A percentile compares a stretch with the other conserved stretches of the same genome.
phyloP scores from a whole-genome alignment of 2,329 filamentous ascomycete species.

The Microsporum ferrugineum region DNA sequence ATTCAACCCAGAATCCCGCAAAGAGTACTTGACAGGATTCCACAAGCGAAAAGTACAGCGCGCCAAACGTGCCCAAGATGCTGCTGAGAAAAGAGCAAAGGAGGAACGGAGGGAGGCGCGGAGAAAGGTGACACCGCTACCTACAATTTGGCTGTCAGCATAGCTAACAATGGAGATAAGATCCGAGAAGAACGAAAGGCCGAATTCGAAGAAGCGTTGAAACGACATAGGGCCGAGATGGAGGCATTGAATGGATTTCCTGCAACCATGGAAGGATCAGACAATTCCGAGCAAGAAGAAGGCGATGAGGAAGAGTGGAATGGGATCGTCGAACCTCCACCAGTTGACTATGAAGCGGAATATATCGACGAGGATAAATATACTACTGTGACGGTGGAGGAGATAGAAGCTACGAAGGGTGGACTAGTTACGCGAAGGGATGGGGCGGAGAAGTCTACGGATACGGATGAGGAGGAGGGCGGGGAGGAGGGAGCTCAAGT shows the following conservation, averaged over 20 bases:
- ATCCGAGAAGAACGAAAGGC: conserved; percentile 69
- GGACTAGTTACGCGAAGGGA: conserved; percentile 47
- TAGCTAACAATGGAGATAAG: conserved; percentile 37
- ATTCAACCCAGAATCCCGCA: conserved; percentile 68
- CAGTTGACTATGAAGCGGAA: conserved; percentile 72
- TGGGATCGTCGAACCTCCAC: conserved; percentile 46
- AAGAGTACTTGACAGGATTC: conserved; percentile 89
- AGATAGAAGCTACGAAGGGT: conserved; percentile 66
- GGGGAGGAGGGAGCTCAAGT: conserved; percentile 16
- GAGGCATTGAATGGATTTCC: conserved; percentile 44
- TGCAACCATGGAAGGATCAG: background rate
- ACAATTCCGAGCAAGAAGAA: conserved; percentile 12
- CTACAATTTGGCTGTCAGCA: background rate
- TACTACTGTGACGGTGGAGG: conserved; percentile 88
- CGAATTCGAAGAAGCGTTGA: conserved; percentile 72
- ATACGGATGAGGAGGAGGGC: conserved; percentile 20
- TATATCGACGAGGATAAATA: conserved; percentile 95
- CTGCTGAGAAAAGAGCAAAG: conserved; percentile 62
- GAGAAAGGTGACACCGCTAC: conserved; percentile 52
- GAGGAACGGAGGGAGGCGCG: conserved; percentile 64
- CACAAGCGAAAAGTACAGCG: conserved; percentile 88
- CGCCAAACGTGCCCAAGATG: conserved; percentile 72
- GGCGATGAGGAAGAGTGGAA: conserved; percentile 51
- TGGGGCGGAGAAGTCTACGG: conserved; percentile 12
- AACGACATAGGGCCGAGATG: conserved; percentile 60